Evolutionary conservation across 768 basidiomycete genomes (phyloP).

Genomic region (Naganishia vishniacii): DNA sequence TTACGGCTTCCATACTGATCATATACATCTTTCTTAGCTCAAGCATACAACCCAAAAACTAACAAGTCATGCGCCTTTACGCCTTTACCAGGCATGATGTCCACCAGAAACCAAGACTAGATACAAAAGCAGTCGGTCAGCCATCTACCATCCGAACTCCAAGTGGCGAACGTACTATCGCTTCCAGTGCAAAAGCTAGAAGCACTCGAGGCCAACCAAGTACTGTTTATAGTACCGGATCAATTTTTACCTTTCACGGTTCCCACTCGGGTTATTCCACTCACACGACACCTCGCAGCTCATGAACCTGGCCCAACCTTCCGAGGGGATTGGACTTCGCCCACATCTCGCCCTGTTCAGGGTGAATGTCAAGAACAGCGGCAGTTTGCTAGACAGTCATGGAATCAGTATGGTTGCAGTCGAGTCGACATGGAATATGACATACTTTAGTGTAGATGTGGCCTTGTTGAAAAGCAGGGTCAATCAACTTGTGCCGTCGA

Average conservation of each 20-base stretch:
- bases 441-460: conserved; percentile 35
- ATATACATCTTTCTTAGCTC: too few relatives aligned
- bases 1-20: too few relatives aligned
- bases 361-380: conserved; percentile 35
- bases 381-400: conserved; percentile 39
- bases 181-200: conserved; percentile 27
- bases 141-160: background rate
- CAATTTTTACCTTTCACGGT: background rate
- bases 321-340: conserved; percentile 26
- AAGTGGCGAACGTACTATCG: conserved; percentile 24
- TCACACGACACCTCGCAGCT: conserved; percentile 29
- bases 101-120: conserved; percentile 28
- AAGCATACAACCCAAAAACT: background rate
- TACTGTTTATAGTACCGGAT: conserved; percentile 12
- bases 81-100: conserved; percentile 27
- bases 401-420: background rate
- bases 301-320: conserved; percentile 29
- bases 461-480: background rate
- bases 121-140: background rate
- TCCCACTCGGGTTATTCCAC: background rate
- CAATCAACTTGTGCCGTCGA: background rate
- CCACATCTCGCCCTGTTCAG: conserved; percentile 37
- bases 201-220: conserved; percentile 28
- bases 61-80: background rate
- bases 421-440: background rate